Conservation (phyloP, 768 basidiomycete genomes). For the Ramaria sp. region DNA sequence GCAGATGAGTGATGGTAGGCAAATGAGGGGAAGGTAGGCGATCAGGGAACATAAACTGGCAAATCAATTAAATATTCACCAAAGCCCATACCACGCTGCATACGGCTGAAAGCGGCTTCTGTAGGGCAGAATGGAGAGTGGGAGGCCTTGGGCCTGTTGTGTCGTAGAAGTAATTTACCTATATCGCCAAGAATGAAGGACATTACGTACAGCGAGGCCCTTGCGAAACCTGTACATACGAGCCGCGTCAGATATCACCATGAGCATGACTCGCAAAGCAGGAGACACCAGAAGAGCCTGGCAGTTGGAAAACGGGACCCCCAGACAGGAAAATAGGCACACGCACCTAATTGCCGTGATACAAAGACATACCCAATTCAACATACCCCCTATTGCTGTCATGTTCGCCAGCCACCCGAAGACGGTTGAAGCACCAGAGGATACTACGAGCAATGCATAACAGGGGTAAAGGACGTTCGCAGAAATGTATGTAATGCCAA, state of each 20-base stretch:
- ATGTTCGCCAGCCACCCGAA: conserved; percentile 26
- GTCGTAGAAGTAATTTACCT: too few species aligned
- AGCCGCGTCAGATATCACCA: too few species aligned
- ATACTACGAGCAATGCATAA: neutral
- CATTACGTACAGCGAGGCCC: too few species aligned
- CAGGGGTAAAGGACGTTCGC: too few species aligned
- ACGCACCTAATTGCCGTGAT: conserved; percentile 35
- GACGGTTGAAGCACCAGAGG: neutral
- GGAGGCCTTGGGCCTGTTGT: conserved; percentile 34
- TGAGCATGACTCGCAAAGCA: conserved; percentile 9
- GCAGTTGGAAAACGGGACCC: neutral
- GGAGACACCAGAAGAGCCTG: neutral
- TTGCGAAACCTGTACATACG: too few species aligned
- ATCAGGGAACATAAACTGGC: too few species aligned
- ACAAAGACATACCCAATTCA: conserved; percentile 41
- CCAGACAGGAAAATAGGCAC: too few species aligned
- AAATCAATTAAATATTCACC: neutral
- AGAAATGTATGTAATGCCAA: too few species aligned
- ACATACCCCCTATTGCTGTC: conserved; percentile 19
- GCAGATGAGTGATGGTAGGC: neutral
- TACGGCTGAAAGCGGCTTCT: conserved; percentile 30
- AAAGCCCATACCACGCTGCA: conserved; percentile 26
- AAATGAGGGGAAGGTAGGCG: neutral
- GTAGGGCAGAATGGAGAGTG: conserved; percentile 38
- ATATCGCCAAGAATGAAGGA: too few species aligned